Base-by-base conservation (phyloP, 2,329 filamentous ascomycete species). In the Colletotrichum brevisporum region DNA sequence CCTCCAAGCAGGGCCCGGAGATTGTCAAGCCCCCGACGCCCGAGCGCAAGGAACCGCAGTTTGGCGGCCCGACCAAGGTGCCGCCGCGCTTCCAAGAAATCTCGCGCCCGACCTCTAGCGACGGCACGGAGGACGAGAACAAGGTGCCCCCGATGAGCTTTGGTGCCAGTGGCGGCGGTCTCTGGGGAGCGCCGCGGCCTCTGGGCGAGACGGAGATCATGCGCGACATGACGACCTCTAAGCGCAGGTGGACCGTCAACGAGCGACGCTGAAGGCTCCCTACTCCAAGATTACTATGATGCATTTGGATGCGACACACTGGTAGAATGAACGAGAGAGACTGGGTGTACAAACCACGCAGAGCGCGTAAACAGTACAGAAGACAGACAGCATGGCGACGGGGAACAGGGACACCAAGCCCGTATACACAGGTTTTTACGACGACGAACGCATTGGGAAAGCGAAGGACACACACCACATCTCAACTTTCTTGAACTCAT, bases 161-260 rank as follows among this genome's bases (percentile, higher is more conserved):
- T 59, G 81, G 77, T 2, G 70, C 75, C 26, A 81, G 77, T 2
- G 70, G 75, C 26, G 83, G 78, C 69, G 85, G 85, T 18, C 80
- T 82, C 2, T 85, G 83, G 84, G 82, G 82, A 4, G 73, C 80
- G 10, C 83, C 83, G 3, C 77, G 78, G 58, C 81, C 84, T 21
- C 79, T 82, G 15, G 83, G 79, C 8, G 81, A 84, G 50, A 83
- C 82, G 0, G 86, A 88, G 61, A 62, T 68, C 18, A 77, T 81
- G 36, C 79, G 84, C 6, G 86, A 88, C 65, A 66, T 82, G 64
- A 82, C 80, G 41, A 78, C 81, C 21, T 78, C 81, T 1, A 89
- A 89, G 77, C 77, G 87, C 59, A 81, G 87, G 26, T 89, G 87
- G 87, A 88, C 86, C 24, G 83, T 88, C 5, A 88, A 83, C 53